Percentiles rank a stretch among this genome's conserved stretches.
Evolutionary conservation across 2,329 filamentous ascomycete species (phyloP).

Genomic region (Stagonosporopsis cucurbitacearum): DNA sequence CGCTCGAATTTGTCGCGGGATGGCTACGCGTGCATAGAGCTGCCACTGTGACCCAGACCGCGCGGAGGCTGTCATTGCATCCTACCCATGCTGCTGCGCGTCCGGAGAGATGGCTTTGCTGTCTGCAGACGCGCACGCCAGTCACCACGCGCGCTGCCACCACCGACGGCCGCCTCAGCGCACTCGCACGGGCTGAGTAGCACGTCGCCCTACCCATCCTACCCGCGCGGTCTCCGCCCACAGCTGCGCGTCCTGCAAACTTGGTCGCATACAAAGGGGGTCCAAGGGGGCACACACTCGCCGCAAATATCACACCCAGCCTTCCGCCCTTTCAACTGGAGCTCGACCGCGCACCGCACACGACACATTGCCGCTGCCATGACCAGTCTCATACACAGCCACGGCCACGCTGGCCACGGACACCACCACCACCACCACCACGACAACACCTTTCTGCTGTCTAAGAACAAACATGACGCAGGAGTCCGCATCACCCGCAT

Average conservation of each 20-base stretch:
- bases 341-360: slow-evolving; percentile 39
- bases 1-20: slow-evolving; percentile 7
- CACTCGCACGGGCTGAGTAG: slow-evolving; percentile 25
- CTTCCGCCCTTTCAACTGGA: slow-evolving; percentile 38
- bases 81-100: slow-evolving; percentile 39
- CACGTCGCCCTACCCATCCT: slow-evolving; percentile 9
- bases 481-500: slow-evolving; percentile 93
- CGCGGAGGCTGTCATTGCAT: slow-evolving; percentile 13
- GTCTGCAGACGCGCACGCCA: slow-evolving; percentile 38
- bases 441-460: slow-evolving; percentile 83
- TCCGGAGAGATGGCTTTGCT: slow-evolving; percentile 43
- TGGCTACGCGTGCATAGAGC: slow-evolving; percentile 20
- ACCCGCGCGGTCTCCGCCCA: slow-evolving; percentile 9
- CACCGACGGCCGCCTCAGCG: slow-evolving; percentile 27
- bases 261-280: slow-evolving; percentile 33
- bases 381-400: slow-evolving; percentile 35
- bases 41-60: slow-evolving; percentile 29
- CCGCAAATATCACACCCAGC: slow-evolving; percentile 9
- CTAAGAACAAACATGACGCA: slow-evolving; percentile 85
- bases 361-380: slow-evolving; percentile 41
- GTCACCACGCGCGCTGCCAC: slow-evolving; percentile 17
- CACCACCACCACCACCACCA: slow-evolving; percentile 81
- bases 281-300: slow-evolving; percentile 10
- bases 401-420: slow-evolving; percentile 54
- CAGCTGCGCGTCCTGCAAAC: slow-evolving; percentile 44